phyloP scores from a whole-genome alignment of 352 stramenopile genomes.

The Lagenidium sp. region DNA sequence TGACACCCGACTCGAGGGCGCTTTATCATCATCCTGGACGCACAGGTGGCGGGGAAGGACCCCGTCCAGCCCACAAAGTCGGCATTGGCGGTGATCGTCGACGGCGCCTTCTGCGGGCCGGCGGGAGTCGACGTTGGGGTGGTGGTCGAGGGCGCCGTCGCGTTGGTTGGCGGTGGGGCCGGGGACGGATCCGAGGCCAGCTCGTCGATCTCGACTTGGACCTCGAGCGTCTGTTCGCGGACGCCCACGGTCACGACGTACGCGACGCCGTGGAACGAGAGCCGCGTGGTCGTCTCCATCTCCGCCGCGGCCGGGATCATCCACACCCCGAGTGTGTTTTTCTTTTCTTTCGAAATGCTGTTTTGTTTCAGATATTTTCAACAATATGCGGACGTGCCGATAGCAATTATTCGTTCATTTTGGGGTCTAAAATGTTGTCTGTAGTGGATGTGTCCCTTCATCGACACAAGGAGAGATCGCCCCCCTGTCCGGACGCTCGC shows the following conservation, averaged over 20 bases:
- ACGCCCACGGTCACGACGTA: constrained; percentile 71
- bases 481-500: too few species aligned
- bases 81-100: too few species aligned
- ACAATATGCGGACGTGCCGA: too few species aligned
- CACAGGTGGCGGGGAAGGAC: constrained; percentile 44
- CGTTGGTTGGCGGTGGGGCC: background rate
- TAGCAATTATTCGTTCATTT: too few species aligned
- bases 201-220: constrained; percentile 63
- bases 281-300: constrained; percentile 43
- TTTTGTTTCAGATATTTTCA: too few species aligned
- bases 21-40: background rate
- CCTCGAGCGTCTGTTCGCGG: constrained; percentile 38
- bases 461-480: too few species aligned
- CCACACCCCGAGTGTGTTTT: too few species aligned
- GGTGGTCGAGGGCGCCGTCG: background rate
- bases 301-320: background rate
- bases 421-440: too few species aligned
- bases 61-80: constrained; percentile 38
- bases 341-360: too few species aligned
- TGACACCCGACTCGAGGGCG: background rate
- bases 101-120: too few species aligned
- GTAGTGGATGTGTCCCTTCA: too few species aligned
- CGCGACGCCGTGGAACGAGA: constrained; percentile 64
- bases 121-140: constrained; percentile 9
- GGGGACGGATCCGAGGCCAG: background rate